Percentiles rank a stretch among this genome's conserved stretches.
These are phyloP conservation scores for Telfairia occidentalis DNA, from an alignment of 331 rosid species.

Conservation along the genomic window DNA sequence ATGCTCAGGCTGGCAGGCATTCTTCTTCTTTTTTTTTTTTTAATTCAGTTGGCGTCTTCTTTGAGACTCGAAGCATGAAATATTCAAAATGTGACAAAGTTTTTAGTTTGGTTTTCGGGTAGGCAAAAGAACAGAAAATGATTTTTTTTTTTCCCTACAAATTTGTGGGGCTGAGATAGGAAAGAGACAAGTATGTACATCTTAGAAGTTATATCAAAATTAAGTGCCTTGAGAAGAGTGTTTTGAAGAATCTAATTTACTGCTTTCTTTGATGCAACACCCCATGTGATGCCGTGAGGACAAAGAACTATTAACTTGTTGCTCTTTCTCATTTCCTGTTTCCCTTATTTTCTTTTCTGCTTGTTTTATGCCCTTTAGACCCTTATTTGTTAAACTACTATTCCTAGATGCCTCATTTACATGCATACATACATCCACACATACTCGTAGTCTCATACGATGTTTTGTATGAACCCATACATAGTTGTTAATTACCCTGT, in stretches of 20 bases:
- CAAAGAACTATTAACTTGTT: background rate
- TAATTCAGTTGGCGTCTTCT: background rate
- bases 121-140: background rate
- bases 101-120: background rate
- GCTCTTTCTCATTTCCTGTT: background rate
- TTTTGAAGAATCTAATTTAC: constrained; percentile 11
- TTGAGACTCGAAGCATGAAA: background rate
- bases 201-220: background rate
- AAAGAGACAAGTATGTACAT: background rate
- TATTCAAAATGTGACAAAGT: background rate
- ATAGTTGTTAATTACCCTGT: background rate
- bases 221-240: constrained; percentile 2
- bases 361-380: background rate
- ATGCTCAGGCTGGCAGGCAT: no score
- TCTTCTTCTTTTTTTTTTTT: background rate
- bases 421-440: background rate
- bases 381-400: background rate
- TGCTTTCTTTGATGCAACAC: constrained; percentile 8
- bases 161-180: constrained; percentile 4
- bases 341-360: background rate
- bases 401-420: background rate
- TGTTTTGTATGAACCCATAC: background rate
- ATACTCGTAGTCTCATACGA: no score
- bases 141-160: background rate
- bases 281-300: constrained; percentile 14